phyloP scores from a whole-genome alignment of 2,329 filamentous ascomycete genomes.

The Talaromyces piceae region DNA sequence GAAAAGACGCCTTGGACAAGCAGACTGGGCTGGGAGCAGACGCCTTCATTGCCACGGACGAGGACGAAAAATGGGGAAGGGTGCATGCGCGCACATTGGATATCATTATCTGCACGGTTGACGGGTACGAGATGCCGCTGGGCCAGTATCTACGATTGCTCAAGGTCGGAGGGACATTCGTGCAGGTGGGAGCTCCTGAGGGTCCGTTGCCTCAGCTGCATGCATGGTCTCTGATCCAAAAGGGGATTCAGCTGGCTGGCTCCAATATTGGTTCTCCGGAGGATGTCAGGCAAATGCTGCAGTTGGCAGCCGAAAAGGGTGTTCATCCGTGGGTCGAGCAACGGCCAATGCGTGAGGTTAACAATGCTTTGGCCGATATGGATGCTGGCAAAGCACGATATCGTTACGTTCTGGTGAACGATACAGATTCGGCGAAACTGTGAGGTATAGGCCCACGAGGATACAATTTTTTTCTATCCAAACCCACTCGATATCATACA shows the following conservation, averaged over 20 bases:
- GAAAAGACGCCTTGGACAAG: conserved; percentile 38
- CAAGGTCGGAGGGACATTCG: conserved; percentile 51
- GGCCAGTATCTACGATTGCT: conserved; percentile 55
- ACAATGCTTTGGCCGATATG: conserved; percentile 38
- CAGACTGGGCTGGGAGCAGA: conserved; percentile 45
- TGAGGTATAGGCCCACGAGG: too few relatives aligned
- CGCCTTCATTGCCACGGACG: conserved; percentile 50
- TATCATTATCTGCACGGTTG: conserved; percentile 53
- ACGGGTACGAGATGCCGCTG: conserved; percentile 55
- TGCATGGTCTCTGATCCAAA: conserved; percentile 52
- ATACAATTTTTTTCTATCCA: too few relatives aligned
- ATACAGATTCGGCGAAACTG: conserved; percentile 16
- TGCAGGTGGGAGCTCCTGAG: conserved; percentile 63
- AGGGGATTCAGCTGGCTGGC: conserved; percentile 48
- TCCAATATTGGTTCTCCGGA: conserved; percentile 36
- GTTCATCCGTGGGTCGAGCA: conserved; percentile 38
- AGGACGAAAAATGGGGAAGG: conserved; percentile 48
- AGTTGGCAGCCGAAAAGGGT: conserved; percentile 34
- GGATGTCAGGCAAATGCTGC: conserved; percentile 40
- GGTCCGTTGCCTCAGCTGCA: conserved; percentile 46
- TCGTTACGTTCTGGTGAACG: conserved; percentile 40
- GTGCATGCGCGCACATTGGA: conserved; percentile 45
- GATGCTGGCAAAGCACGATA: conserved; percentile 40
- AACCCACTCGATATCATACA: too few relatives aligned
- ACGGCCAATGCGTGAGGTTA: conserved; percentile 36